phyloP scores from a whole-genome alignment of 345 rosid species.

The Pugionium cornutum region DNA sequence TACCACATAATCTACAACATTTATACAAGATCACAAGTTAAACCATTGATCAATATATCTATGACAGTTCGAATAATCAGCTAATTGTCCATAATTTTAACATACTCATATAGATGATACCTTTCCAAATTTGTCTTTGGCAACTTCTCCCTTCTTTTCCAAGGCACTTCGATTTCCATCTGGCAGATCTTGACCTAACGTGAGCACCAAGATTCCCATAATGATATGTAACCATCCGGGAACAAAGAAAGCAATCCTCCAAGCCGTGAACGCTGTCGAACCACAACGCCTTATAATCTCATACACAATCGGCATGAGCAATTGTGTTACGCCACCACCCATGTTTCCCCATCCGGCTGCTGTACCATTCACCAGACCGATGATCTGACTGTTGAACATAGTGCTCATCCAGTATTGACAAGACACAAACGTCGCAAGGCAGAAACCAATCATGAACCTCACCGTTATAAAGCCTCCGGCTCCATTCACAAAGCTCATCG shows the following conservation, averaged over 20 bases:
- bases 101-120: slow-evolving; percentile 29
- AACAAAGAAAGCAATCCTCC: slow-evolving; percentile 71
- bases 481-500: slow-evolving; percentile 51
- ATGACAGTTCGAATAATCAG: too few relatives aligned
- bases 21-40: not conserved
- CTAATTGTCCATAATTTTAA: too few relatives aligned
- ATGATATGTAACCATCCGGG: slow-evolving; percentile 60
- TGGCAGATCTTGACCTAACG: slow-evolving; percentile 72
- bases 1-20: slow-evolving; percentile 52
- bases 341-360: slow-evolving; percentile 82
- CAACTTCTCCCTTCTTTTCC: slow-evolving; percentile 59
- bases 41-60: not conserved
- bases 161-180: slow-evolving; percentile 59
- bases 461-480: slow-evolving; percentile 60
- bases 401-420: slow-evolving; percentile 89
- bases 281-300: slow-evolving; percentile 52
- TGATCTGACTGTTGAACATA: slow-evolving; percentile 68
- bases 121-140: slow-evolving; percentile 68
- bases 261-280: slow-evolving; percentile 62
- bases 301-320: slow-evolving; percentile 63
- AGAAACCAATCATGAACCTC: slow-evolving; percentile 80
- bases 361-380: slow-evolving; percentile 68
- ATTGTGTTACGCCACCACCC: slow-evolving; percentile 75
- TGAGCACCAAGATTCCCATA: slow-evolving; percentile 61
- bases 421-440: slow-evolving; percentile 76